These are phyloP conservation scores for Candida frijolesensis DNA, from an alignment of 1,139 yeast species.

Conservation along the genomic window DNA sequence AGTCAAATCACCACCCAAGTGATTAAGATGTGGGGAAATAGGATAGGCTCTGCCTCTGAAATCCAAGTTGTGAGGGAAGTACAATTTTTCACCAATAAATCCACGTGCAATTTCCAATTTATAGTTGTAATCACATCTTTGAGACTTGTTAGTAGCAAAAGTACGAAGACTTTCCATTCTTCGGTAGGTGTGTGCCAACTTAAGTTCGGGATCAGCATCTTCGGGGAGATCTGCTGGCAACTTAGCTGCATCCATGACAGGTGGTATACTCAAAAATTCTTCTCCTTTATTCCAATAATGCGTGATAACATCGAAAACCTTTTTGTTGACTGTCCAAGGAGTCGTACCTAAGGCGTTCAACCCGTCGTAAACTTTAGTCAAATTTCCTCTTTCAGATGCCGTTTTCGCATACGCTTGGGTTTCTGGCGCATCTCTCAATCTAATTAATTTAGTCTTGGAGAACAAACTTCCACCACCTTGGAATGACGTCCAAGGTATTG, in stretches of 20 bases:
- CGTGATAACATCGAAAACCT: constrained; percentile 67
- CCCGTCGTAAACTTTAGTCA: constrained; percentile 74
- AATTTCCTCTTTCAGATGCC: constrained; percentile 69
- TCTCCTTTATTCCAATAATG: constrained; percentile 87
- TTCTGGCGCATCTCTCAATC: constrained; percentile 87
- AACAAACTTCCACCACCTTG: constrained; percentile 83
- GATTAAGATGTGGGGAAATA: constrained; percentile 75
- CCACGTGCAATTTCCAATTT: constrained; percentile 95
- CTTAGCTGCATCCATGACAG: constrained; percentile 51
- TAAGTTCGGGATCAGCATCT: constrained; percentile 70
- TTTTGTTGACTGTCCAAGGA: constrained; percentile 88
- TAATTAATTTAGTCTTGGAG: constrained; percentile 59
- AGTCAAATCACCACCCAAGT: constrained; percentile 89
- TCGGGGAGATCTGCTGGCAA: constrained; percentile 69
- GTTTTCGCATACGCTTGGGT: constrained; percentile 86
- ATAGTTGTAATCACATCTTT: constrained; percentile 91
- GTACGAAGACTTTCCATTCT: constrained; percentile 61
- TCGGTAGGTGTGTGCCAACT: constrained; percentile 66
- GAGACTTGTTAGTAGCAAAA: constrained; percentile 72
- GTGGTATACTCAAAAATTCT: constrained; percentile 80
- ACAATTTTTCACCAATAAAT: constrained; percentile 83
- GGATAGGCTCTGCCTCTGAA: constrained; percentile 98
- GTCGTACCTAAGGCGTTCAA: constrained; percentile 86
- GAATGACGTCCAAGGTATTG: constrained; percentile 83
- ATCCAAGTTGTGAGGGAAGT: constrained; percentile 92